Conservation (phyloP, 129 eudicot species). For the Flaveria robusta region DNA sequence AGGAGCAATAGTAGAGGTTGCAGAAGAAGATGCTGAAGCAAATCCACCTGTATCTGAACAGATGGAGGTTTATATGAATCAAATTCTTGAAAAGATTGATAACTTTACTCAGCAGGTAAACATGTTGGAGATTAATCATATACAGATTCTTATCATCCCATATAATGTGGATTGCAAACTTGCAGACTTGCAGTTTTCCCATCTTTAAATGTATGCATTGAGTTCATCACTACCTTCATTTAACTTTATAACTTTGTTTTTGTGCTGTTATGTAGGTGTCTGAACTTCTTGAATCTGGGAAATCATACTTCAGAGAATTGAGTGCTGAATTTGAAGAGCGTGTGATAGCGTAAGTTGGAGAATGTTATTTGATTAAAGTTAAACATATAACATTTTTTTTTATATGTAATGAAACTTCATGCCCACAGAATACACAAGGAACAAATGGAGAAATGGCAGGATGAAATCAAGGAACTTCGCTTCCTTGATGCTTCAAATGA, state of each 20-base stretch:
- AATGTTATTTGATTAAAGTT: conserved; percentile 6
- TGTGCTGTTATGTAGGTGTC: conserved; percentile 57
- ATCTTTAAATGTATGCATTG: conserved; percentile 20
- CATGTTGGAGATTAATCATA: conserved; percentile 14
- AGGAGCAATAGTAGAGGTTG: conserved; percentile 43
- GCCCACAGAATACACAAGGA: conserved; percentile 79
- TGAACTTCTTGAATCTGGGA: conserved; percentile 86
- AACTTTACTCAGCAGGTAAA: conserved; percentile 76
- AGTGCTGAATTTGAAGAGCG: conserved; percentile 80
- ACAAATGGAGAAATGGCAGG: conserved; percentile 90
- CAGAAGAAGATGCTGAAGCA: conserved; percentile 60
- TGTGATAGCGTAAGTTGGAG: conserved; percentile 64
- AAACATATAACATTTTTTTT: conserved; percentile 2
- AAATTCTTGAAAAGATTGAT: conserved; percentile 75
- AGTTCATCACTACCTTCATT: neutral
- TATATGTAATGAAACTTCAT: conserved; percentile 25
- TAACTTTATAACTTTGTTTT: conserved; percentile 8
- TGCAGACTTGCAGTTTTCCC: neutral
- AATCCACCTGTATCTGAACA: conserved; percentile 65
- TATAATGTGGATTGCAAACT: conserved; percentile 5
- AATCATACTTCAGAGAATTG: conserved; percentile 65
- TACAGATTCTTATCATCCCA: neutral
- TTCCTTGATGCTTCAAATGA: conserved; percentile 78
- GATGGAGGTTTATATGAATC: conserved; percentile 61
- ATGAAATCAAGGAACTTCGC: conserved; percentile 82